A percentile compares a stretch with the other conserved stretches of the same genome.
Conservation (phyloP, 352 stramenopile species). For the Phytophthora agathidicida region DNA sequence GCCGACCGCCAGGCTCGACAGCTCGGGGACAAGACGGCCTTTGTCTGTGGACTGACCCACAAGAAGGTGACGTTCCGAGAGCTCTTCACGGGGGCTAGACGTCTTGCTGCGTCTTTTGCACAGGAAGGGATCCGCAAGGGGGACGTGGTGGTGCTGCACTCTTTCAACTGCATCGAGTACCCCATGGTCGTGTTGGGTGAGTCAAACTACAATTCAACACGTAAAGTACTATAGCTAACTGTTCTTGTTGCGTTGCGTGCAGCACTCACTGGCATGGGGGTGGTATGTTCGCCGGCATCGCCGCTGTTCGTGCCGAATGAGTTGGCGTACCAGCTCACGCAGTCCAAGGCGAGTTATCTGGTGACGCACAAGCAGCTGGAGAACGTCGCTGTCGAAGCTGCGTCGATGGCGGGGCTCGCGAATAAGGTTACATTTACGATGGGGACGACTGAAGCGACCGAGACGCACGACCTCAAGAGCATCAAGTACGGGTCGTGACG, state of each 20-base stretch:
- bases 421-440: conserved; percentile 47
- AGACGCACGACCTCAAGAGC: conserved; percentile 29
- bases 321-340: conserved; percentile 42
- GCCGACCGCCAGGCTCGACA: conserved; percentile 39
- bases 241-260: background rate
- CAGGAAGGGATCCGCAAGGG: conserved; percentile 49
- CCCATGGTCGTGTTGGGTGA: conserved; percentile 60
- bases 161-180: conserved; percentile 69
- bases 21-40: conserved; percentile 39
- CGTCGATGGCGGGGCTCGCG: conserved; percentile 28
- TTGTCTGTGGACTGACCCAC: conserved; percentile 54
- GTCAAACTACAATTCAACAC: conserved; percentile 2
- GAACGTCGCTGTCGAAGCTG: conserved; percentile 33
- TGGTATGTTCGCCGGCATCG: conserved; percentile 53
- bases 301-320: conserved; percentile 48
- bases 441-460: conserved; percentile 14
- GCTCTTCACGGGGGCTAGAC: conserved; percentile 34
- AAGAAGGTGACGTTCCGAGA: conserved; percentile 47
- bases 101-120: conserved; percentile 42
- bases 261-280: conserved; percentile 52
- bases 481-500: conserved; percentile 38
- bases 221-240: conserved; percentile 6
- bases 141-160: conserved; percentile 59
- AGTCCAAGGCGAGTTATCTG: conserved; percentile 46
- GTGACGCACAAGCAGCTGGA: conserved; percentile 49